These are phyloP conservation scores for Gossypium ekmanianum DNA, from an alignment of 345 rosid genomes.

Conservation along the genomic window DNA sequence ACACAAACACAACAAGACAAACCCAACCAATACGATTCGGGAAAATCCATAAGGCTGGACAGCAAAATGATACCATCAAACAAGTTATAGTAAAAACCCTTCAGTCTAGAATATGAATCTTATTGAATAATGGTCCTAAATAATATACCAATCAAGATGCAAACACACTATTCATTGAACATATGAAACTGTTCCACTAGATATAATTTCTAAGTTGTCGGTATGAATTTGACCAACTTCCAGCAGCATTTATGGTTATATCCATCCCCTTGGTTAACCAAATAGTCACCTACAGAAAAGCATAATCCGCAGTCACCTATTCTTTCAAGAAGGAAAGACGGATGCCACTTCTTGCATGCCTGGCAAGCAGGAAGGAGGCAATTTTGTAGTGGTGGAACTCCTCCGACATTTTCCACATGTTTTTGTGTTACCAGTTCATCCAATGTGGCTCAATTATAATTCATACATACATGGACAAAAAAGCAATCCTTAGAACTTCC, in stretches of 20 bases:
- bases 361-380: background rate
- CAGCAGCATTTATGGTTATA: background rate
- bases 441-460: background rate
- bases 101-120: background rate
- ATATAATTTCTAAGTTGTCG: background rate
- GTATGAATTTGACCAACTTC: background rate
- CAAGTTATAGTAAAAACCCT: constrained; percentile 3
- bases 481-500: background rate
- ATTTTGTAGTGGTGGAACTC: background rate
- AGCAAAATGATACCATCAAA: constrained; percentile 20
- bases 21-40: constrained; percentile 60
- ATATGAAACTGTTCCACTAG: background rate
- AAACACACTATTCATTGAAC: background rate
- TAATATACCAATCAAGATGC: no score
- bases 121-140: no score
- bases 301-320: background rate
- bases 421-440: background rate
- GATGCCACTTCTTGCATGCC: background rate
- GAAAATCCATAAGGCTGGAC: constrained; percentile 83
- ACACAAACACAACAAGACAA: constrained; percentile 43
- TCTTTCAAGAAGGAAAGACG: background rate
- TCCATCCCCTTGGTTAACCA: background rate
- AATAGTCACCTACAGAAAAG: background rate
- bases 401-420: background rate
- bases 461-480: background rate